Evolutionary conservation across 192 early-diverging fungal species (phyloP).

Genomic region (Coemansia sp.): DNA sequence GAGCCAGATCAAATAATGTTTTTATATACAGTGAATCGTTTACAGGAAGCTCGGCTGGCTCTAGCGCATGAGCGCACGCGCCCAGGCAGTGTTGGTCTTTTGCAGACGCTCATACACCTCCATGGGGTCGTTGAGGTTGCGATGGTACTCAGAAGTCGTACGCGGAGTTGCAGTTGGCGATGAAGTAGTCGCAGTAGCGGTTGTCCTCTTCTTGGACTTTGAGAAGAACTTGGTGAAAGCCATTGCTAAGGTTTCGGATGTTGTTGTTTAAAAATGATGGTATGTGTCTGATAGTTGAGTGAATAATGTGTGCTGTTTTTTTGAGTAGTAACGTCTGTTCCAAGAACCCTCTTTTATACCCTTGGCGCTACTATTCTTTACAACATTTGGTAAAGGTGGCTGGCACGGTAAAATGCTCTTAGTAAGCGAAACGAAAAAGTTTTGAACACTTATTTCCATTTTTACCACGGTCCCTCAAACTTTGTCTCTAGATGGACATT

Average conservation of each 20-base stretch:
- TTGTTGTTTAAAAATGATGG: neutral
- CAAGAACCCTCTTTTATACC: neutral
- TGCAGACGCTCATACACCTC: constrained; percentile 8
- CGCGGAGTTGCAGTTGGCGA: constrained; percentile 13
- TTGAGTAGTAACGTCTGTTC: neutral
- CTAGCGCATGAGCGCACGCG: constrained; percentile 13
- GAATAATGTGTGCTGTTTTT: neutral
- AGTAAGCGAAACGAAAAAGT: no score
- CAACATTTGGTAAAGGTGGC: neutral
- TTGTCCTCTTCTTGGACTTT: constrained; percentile 7
- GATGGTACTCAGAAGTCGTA: neutral
- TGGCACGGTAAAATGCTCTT: neutral
- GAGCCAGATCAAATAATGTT: no score
- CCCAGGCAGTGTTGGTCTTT: constrained; percentile 7
- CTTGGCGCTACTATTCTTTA: neutral
- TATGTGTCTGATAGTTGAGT: neutral
- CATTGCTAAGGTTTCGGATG: constrained; percentile 1
- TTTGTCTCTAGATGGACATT: neutral
- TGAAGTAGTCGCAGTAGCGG: neutral
- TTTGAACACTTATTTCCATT: neutral
- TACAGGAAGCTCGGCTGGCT: no score
- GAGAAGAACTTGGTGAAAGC: constrained; percentile 18
- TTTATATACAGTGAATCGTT: no score
- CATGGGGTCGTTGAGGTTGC: constrained; percentile 1
- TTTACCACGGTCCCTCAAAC: constrained; percentile 4